Percentiles rank a stretch among this genome's conserved stretches.
phyloP scores from a whole-genome alignment of 345 rosid species.

The Brassica napus region Da-Ae NC_063434.1:6385501-6386000 shows the following conservation, averaged over 20 bases:
- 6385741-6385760: not conserved
- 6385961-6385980: slow-evolving; percentile 88
- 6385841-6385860: not conserved
- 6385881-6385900: slow-evolving; percentile 1
- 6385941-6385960: slow-evolving; percentile 94
- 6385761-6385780: not conserved
- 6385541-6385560: slow-evolving; percentile 97
- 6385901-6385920: slow-evolving; percentile 35
- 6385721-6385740: not conserved
- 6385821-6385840: not conserved
- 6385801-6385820: not conserved
- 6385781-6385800: not conserved
- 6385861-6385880: not conserved
- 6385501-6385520: not conserved
- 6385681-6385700: not conserved
- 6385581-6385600: slow-evolving; percentile 89
- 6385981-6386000: not conserved
- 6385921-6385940: slow-evolving; percentile 90
- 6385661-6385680: not conserved
- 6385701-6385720: not conserved
- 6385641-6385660: slow-evolving; percentile 10
- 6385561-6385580: slow-evolving; percentile 76
- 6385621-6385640: slow-evolving; percentile 59
- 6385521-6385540: slow-evolving; percentile 11
- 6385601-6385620: slow-evolving; percentile 83